These are phyloP conservation scores for Ilyonectria sp. DNA, from an alignment of 2,329 filamentous ascomycete genomes.

Conservation along the genomic window DNA sequence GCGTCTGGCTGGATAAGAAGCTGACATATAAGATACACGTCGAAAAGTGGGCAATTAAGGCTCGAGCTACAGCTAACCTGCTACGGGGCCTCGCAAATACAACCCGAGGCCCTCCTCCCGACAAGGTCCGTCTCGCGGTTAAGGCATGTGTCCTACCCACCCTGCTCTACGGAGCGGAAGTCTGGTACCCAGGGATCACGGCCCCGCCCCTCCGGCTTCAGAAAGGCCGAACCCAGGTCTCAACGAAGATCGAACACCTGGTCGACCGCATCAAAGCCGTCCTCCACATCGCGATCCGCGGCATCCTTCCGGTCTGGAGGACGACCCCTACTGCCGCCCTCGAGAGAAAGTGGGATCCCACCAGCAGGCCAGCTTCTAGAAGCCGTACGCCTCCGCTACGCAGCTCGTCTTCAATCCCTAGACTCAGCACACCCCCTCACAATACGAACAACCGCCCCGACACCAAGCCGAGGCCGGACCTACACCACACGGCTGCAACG, in stretches of 20 bases:
- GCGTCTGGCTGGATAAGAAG: slow-evolving; percentile 16
- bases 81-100: slow-evolving; percentile 6
- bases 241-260: background rate
- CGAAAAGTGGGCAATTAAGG: background rate
- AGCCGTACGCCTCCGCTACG: background rate
- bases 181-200: background rate
- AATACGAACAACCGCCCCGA: too few species aligned
- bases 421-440: too few species aligned
- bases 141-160: background rate
- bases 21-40: background rate
- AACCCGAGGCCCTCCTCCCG: background rate
- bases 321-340: too few species aligned
- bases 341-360: too few species aligned
- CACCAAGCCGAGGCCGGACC: too few species aligned
- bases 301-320: too few species aligned
- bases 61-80: background rate
- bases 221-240: too few species aligned
- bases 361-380: background rate
- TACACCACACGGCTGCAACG: too few species aligned
- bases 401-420: background rate
- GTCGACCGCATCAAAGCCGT: background rate
- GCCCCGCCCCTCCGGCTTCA: too few species aligned
- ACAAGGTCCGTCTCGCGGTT: background rate
- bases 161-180: background rate
- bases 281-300: background rate